Conservation (phyloP, 2,329 filamentous ascomycete genomes). For the Aspergillus tamarii region DNA sequence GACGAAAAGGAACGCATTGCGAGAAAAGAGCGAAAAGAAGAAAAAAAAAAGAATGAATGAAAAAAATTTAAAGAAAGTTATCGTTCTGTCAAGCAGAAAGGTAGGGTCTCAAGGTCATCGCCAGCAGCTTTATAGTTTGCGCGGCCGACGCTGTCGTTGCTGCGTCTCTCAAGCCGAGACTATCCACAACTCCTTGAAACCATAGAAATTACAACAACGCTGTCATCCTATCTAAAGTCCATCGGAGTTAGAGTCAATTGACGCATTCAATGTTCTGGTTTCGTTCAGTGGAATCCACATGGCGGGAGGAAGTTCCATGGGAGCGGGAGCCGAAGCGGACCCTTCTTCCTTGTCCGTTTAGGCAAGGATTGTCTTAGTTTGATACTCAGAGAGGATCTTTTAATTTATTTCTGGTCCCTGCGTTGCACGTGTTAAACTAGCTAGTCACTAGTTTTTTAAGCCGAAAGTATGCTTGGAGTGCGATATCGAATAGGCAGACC, state of each 20-base stretch:
- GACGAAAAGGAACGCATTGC: conserved; percentile 2
- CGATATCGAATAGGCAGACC: not conserved
- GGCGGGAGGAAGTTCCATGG: not conserved
- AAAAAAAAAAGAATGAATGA: not conserved
- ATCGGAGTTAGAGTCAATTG: not conserved
- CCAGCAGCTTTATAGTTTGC: not conserved
- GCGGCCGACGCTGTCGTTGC: not conserved
- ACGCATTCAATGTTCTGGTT: not conserved
- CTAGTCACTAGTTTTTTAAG: not conserved
- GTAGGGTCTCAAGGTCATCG: not conserved
- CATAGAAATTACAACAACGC: not conserved
- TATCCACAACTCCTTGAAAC: not conserved
- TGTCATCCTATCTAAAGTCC: not conserved
- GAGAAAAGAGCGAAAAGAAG: not conserved
- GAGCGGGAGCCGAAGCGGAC: not conserved
- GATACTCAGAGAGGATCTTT: not conserved
- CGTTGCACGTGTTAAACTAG: not conserved
- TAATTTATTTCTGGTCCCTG: not conserved
- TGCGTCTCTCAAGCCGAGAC: not conserved
- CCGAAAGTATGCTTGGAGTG: not conserved
- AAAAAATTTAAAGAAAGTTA: not conserved
- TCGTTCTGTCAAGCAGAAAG: not conserved
- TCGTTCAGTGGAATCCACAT: not conserved
- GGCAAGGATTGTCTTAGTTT: conserved; percentile 1
- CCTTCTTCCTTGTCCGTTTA: not conserved